Percentiles rank a stretch among this genome's conserved stretches.
These are phyloP conservation scores for Bacidia rubella DNA, from an alignment of 495 filamentous ascomycete species.

Conservation along the genomic window DNA sequence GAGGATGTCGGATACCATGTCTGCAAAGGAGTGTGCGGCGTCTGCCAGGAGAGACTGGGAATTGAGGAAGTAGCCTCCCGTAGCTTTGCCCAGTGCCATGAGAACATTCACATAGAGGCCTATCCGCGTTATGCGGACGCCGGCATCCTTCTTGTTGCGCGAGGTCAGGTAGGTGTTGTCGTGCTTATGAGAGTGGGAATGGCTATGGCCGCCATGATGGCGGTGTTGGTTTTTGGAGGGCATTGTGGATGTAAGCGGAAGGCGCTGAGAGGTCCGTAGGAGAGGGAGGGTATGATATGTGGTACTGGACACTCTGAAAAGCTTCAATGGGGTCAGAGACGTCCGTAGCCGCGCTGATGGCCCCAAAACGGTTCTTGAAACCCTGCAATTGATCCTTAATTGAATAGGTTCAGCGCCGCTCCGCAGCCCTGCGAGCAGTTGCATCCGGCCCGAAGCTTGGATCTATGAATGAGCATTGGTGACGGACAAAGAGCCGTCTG, in stretches of 20 bases:
- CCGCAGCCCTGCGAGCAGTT: background rate
- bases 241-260: conserved; percentile 7
- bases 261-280: background rate
- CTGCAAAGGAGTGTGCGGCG: conserved; percentile 86
- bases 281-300: background rate
- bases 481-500: too few species aligned
- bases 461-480: too few species aligned
- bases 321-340: background rate
- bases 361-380: background rate
- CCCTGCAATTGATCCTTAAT: background rate
- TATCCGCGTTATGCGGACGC: conserved; percentile 86
- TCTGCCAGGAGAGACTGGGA: conserved; percentile 89
- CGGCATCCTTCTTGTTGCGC: conserved; percentile 78
- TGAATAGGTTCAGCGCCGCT: background rate
- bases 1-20: conserved; percentile 86
- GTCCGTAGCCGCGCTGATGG: background rate
- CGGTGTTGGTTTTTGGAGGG: conserved; percentile 8
- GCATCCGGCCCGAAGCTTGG: background rate
- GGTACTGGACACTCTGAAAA: background rate
- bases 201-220: conserved; percentile 21
- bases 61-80: conserved; percentile 86
- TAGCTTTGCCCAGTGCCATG: conserved; percentile 87
- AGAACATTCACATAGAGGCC: conserved; percentile 82
- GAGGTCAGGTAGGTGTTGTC: conserved; percentile 86
- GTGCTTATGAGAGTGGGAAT: conserved; percentile 59